Evolutionary conservation across 371 early-diverging fungal species (phyloP).

Genomic region (Mortierella sp.): DNA sequence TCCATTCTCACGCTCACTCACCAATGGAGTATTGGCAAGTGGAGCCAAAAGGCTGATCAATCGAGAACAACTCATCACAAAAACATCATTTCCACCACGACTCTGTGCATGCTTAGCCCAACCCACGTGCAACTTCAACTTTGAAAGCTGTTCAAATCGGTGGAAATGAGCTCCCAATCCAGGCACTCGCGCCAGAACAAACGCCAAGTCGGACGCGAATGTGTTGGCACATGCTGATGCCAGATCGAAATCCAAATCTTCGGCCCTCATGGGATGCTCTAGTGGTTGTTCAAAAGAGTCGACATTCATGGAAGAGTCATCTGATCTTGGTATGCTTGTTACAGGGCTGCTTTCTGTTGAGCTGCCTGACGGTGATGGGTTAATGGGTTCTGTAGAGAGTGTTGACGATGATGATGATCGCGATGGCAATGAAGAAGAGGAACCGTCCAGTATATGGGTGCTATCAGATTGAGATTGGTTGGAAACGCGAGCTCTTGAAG

Average conservation of each 20-base stretch:
- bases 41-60: slow-evolving; percentile 47
- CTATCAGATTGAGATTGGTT: slow-evolving; percentile 3
- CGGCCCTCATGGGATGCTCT: slow-evolving; percentile 14
- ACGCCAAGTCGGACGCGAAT: slow-evolving; percentile 51
- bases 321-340: neutral
- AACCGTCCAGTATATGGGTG: neutral
- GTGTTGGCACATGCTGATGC: slow-evolving; percentile 55
- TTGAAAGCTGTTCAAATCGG: slow-evolving; percentile 51
- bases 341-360: neutral
- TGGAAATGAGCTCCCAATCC: slow-evolving; percentile 54
- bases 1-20: slow-evolving; percentile 43
- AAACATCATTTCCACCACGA: slow-evolving; percentile 55
- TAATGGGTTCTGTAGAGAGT: neutral
- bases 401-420: neutral
- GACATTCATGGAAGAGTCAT: too few relatives aligned
- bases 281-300: slow-evolving; percentile 4
- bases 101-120: slow-evolving; percentile 57
- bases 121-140: slow-evolving; percentile 52
- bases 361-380: neutral
- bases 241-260: slow-evolving; percentile 47
- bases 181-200: slow-evolving; percentile 49
- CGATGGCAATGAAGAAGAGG: neutral
- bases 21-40: slow-evolving; percentile 50
- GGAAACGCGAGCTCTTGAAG: slow-evolving; percentile 5
- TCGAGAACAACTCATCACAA: slow-evolving; percentile 55